Conservation (phyloP, 164 flowering plant genomes). For the Aristolochia fimbriata region DNA sequence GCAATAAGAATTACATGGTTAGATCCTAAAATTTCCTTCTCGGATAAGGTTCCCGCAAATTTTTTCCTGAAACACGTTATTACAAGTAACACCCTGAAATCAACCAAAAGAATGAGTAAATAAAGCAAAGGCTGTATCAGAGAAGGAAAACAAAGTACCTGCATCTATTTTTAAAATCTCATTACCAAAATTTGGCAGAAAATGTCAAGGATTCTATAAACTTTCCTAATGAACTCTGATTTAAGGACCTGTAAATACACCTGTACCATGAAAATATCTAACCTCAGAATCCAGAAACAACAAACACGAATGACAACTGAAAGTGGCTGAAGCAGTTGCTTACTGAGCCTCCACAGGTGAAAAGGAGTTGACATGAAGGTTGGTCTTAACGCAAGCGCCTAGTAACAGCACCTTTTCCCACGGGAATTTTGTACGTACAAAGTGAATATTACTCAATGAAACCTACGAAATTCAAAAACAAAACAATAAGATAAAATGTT, state of each 20-base stretch:
- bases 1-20: constrained; percentile 41
- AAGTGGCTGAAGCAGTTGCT: background rate
- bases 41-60: constrained; percentile 52
- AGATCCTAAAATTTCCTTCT: constrained; percentile 71
- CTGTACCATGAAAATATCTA: constrained; percentile 29
- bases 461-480: constrained; percentile 29
- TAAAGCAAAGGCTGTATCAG: background rate
- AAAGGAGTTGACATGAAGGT: constrained; percentile 45
- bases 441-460: constrained; percentile 56
- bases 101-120: background rate
- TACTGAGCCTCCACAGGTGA: constrained; percentile 67
- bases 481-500: background rate
- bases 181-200: constrained; percentile 79
- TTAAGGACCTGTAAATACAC: constrained; percentile 25
- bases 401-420: constrained; percentile 69
- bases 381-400: constrained; percentile 67
- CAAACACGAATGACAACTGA: background rate
- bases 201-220: constrained; percentile 55
- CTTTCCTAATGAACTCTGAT: constrained; percentile 47
- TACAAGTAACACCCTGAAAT: constrained; percentile 63
- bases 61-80: constrained; percentile 58
- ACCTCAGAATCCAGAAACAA: background rate
- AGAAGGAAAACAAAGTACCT: background rate
- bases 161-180: background rate
- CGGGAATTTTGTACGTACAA: constrained; percentile 52